Base-by-base conservation (phyloP, 345 rosid species). In the Nephelium lappaceum region DNA sequence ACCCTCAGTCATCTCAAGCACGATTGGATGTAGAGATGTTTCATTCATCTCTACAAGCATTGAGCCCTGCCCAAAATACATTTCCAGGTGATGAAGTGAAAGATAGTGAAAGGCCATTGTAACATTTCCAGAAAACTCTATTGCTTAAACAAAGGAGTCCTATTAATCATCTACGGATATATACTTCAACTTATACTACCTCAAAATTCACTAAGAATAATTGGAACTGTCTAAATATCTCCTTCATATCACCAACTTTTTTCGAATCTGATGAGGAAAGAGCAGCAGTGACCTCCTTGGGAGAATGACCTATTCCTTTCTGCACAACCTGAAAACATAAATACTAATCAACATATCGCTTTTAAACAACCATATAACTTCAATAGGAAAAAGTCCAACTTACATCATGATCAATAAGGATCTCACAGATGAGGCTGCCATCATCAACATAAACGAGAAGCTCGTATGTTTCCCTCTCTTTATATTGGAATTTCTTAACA, bases 361-460 rank as follows among this genome's bases (percentile, higher is more conserved):
- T 77, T 45, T 43, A 27, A 68, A 67, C 61, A 74, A 49, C 6
- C 61, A 74, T 45, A 51, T 38, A 61, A 68, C 45, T 68, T 58
- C 43, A 41, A 66, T 10, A 19, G 49, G 11, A 38, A 57, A 77
- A 80, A 80, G 41, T 69, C 36, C 60, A 67, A 87, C 94, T 84
- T 80, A 96, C 99, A 73, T 85, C 81, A 64, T 93, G 94, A 88
- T 90, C 92, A 62, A 96, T 86, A 70, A 91, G 84, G 78, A 94
- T 87, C 87, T 94, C 98, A 57, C 92, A 91, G 77, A 96, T 94
- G 79, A 96, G 95, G 85, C 98, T 94, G 71, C 98, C 99, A 80
- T 94, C 99, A 76, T 96, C 98, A 72, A 93, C 92, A 65, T 89
- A 89, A 67, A 93, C 93, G 25, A 61, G 73, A 60, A 96, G 94